These are phyloP conservation scores for Drechslera avenae DNA, from an alignment of 2,329 filamentous ascomycete species.

Conservation along the genomic window DNA sequence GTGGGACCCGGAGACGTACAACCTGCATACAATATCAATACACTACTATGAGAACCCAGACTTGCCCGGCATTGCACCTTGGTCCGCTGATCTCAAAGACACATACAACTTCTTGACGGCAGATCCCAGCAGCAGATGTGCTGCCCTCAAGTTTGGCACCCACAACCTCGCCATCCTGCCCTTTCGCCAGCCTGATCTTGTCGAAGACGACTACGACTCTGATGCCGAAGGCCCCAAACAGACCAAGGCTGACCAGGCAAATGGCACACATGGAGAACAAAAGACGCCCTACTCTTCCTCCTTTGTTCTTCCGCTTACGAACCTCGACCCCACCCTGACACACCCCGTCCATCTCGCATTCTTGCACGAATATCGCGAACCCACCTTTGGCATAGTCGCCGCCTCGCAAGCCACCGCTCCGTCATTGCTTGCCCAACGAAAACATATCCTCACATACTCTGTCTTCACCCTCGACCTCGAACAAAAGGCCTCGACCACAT, in stretches of 20 bases:
- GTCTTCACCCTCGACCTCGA: conserved; percentile 95
- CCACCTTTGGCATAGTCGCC: conserved; percentile 93
- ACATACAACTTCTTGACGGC: conserved; percentile 83
- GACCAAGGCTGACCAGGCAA: conserved; percentile 38
- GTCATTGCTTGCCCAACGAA: conserved; percentile 74
- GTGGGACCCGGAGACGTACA: conserved; percentile 83
- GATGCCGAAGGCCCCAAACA: conserved; percentile 67
- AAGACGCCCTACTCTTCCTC: conserved; percentile 82
- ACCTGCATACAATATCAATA: conserved; percentile 86
- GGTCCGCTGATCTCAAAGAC: conserved; percentile 75
- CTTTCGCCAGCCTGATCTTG: conserved; percentile 84
- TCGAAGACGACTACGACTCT: conserved; percentile 89
- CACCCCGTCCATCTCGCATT: conserved; percentile 93
- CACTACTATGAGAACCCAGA: conserved; percentile 99
- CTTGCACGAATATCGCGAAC: conserved; percentile 94
- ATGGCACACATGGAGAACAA: conserved; percentile 45
- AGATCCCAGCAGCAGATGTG: conserved; percentile 91
- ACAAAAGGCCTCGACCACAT: conserved; percentile 88
- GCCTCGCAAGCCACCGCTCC: conserved; percentile 74
- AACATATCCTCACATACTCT: conserved; percentile 85
- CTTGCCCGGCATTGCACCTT: conserved; percentile 74
- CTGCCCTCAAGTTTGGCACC: conserved; percentile 87
- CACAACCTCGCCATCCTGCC: conserved; percentile 92
- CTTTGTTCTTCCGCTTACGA: conserved; percentile 88
- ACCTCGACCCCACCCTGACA: conserved; percentile 83